Base-by-base conservation (phyloP, 2,329 filamentous ascomycete genomes). In the Leptographium galeiforme region DNA sequence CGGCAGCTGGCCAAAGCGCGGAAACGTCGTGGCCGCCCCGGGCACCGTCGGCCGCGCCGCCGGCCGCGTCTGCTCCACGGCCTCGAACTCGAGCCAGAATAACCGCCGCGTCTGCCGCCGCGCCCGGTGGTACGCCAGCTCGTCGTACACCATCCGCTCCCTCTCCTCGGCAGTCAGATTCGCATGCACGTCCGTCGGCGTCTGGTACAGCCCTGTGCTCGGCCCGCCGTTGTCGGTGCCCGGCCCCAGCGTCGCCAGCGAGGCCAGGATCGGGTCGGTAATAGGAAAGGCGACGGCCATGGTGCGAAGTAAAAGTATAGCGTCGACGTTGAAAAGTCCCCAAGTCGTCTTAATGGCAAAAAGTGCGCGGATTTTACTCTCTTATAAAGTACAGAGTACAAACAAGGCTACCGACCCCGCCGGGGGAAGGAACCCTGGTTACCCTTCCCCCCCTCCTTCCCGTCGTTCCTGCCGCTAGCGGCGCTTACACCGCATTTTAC, bases 31-130 rank as follows among this genome's bases (percentile, higher is more conserved):
- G 33, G 56, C 33, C 25, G 48, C 16, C 8, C 43, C 41, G 1
- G 39, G 8, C 39, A 43, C 55, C 58, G 18, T 12, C 52, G 16
- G 57, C 44, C 16, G 44, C 6, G 19, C 33, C 34, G 3, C 6
- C 25, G 34, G 33, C 19, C 14, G 10, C 10, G 19, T 12, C 36
- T 32, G 56, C 39, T 14, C 32, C 19, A 57, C 25, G 30, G 66
- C 61, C 32, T 69, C 70, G 59, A 76, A 75, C 54, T 72, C 67
- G 43, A 76, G 69, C 68, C 69, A 71, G 63, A 74, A 71, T 12
- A 50, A 53, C 12, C 55, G 52, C 47, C 38, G 50, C 14, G 38
- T 8, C 32, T 16, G n/a, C 13, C 18, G 4, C 13, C 10, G 2
- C 38, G 7, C 8, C 18, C 10, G 25, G 36, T 16, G 2, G 40